Percentiles rank a stretch among this genome's conserved stretches.
These are phyloP conservation scores for Drechslera avenae DNA, from an alignment of 2,329 filamentous ascomycete species.

Conservation along the genomic window DNA sequence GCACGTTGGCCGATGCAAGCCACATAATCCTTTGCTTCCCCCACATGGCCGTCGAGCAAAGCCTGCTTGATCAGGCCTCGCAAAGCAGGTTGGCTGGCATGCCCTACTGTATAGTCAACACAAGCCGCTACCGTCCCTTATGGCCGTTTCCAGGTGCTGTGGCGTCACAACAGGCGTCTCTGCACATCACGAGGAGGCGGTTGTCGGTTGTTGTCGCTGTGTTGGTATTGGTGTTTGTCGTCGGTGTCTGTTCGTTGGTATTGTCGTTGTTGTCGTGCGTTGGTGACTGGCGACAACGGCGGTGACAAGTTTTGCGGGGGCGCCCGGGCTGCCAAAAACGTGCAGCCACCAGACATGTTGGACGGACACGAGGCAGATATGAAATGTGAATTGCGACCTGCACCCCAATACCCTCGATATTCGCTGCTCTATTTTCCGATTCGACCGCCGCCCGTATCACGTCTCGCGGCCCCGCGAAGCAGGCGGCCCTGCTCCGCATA, in stretches of 20 bases:
- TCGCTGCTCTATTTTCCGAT: conserved; percentile 16
- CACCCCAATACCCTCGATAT: not conserved
- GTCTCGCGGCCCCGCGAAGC: conserved; percentile 11
- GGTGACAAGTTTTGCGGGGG: conserved; percentile 10
- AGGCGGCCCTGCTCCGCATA: conserved; percentile 10
- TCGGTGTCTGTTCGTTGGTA: too few species aligned
- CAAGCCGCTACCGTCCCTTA: too few species aligned
- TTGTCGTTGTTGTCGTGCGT: too few species aligned
- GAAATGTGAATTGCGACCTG: conserved; percentile 7
- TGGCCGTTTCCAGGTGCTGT: too few species aligned
- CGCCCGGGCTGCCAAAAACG: conserved; percentile 7
- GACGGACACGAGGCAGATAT: conserved; percentile 16
- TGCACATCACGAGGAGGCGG: conserved; percentile 5
- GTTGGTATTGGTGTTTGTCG: too few species aligned
- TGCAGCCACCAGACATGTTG: not conserved
- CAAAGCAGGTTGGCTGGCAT: conserved; percentile 29
- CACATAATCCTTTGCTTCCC: conserved; percentile 16
- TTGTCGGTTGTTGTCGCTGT: not conserved
- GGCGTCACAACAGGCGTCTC: not conserved
- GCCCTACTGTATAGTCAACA: not conserved
- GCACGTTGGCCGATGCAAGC: conserved; percentile 14
- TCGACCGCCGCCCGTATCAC: conserved; percentile 9
- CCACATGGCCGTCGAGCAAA: conserved; percentile 30
- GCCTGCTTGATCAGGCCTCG: conserved; percentile 41
- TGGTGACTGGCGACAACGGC: not conserved